phyloP scores from a whole-genome alignment of 108 stramenopile species.

The Skeletonema costatum region DNA sequence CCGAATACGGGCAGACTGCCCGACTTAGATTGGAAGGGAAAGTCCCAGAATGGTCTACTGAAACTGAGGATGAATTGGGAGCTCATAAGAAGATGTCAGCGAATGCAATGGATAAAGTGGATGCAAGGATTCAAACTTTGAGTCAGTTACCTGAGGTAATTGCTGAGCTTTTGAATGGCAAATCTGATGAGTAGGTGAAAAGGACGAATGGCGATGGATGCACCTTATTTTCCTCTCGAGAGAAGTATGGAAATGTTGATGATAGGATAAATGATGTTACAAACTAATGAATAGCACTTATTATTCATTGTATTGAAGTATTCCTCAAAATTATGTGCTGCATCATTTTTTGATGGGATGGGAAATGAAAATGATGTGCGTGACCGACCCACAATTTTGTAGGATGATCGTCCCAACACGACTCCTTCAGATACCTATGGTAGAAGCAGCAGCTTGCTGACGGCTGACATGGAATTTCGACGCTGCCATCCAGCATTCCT shows the following conservation, averaged over 20 bases:
- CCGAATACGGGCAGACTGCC: conserved; percentile 80
- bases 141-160: conserved; percentile 80
- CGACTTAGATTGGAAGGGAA: conserved; percentile 67
- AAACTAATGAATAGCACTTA: not conserved
- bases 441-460: too few relatives aligned
- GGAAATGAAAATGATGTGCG: too few relatives aligned
- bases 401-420: too few relatives aligned
- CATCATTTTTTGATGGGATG: too few relatives aligned
- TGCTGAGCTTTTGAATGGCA: conserved; percentile 62
- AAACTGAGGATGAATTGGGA: conserved; percentile 62
- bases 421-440: too few relatives aligned
- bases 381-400: too few relatives aligned
- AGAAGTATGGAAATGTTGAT: not conserved
- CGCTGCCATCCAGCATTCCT: too few relatives aligned
- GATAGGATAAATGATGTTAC: not conserved
- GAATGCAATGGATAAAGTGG: conserved; percentile 65
- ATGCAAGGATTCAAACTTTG: conserved; percentile 66
- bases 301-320: not conserved
- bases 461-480: too few relatives aligned
- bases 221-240: not conserved
- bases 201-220: not conserved
- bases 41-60: conserved; percentile 77
- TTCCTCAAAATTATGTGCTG: too few relatives aligned
- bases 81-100: conserved; percentile 71
- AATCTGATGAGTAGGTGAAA: conserved; percentile 8